Evolutionary conservation across 768 basidiomycete genomes (phyloP).

Genomic region (Tephrocybe sp.): DNA sequence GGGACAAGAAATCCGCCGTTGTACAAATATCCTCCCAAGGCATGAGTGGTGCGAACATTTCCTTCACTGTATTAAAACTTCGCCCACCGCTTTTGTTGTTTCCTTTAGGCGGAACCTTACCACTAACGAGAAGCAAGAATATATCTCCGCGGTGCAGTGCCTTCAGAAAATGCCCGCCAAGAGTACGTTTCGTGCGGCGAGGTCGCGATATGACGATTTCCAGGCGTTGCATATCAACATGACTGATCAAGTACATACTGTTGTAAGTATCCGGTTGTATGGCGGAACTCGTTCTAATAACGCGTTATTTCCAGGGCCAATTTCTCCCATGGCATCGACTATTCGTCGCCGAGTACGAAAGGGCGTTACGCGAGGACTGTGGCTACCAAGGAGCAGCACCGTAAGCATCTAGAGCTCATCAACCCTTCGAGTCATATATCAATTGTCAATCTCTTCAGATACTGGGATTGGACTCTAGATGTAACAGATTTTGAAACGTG

Average conservation of each 20-base stretch:
- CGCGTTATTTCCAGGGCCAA: constrained; percentile 16
- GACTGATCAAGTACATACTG: constrained; percentile 29
- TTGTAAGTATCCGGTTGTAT: constrained; percentile 23
- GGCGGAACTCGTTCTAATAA: neutral
- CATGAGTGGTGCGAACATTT: constrained; percentile 1
- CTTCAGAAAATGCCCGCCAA: constrained; percentile 29
- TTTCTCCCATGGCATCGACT: constrained; percentile 31
- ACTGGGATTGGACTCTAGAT: constrained; percentile 41
- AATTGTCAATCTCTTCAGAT: no score
- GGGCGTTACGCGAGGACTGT: constrained; percentile 24
- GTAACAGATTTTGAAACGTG: constrained; percentile 25
- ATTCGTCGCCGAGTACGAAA: constrained; percentile 23
- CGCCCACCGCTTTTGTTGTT: neutral
- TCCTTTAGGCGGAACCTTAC: constrained; percentile 29
- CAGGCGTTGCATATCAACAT: constrained; percentile 33
- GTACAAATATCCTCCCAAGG: neutral
- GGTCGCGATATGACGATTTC: constrained; percentile 40
- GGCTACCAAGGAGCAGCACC: constrained; percentile 24
- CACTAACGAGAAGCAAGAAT: constrained; percentile 25
- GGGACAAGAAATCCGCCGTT: neutral
- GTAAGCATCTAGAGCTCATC: constrained; percentile 7
- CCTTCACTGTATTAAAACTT: neutral
- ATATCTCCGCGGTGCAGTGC: constrained; percentile 33
- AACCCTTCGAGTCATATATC: no score
- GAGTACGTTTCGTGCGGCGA: constrained; percentile 20